Evolutionary conservation across 495 filamentous ascomycete species (phyloP).

Genomic region (Halenospora varia): DNA sequence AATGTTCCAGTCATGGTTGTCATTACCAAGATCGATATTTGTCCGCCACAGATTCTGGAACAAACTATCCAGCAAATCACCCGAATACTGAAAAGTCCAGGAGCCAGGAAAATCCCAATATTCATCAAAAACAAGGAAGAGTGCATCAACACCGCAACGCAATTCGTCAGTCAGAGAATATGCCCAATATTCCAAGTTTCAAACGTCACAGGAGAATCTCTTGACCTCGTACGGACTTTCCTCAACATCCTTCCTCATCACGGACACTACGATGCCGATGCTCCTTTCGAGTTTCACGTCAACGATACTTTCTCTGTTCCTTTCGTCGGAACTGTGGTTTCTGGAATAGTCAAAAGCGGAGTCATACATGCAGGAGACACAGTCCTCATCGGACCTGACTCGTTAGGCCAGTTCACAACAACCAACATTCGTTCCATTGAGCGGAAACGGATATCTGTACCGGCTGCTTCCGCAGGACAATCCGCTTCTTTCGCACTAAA

Average conservation of each 20-base stretch:
- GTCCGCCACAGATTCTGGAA: conserved; percentile 90
- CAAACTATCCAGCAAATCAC: conserved; percentile 91
- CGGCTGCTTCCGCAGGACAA: conserved; percentile 86
- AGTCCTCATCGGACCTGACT: conserved; percentile 88
- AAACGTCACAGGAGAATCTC: conserved; percentile 75
- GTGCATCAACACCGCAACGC: conserved; percentile 90
- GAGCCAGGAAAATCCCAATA: conserved; percentile 94
- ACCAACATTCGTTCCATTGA: conserved; percentile 93
- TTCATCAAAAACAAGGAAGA: conserved; percentile 90
- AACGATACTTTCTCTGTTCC: conserved; percentile 99
- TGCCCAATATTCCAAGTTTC: conserved; percentile 98
- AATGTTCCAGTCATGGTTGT: conserved; percentile 99
- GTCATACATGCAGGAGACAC: conserved; percentile 88
- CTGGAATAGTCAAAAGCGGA: conserved; percentile 83
- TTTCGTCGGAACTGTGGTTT: conserved; percentile 94
- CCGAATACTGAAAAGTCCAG: conserved; percentile 88
- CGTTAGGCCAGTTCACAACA: conserved; percentile 83
- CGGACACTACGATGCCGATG: conserved; percentile 84
- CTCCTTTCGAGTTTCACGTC: conserved; percentile 90
- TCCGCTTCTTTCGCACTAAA: conserved; percentile 89
- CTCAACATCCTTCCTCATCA: conserved; percentile 95
- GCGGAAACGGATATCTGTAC: conserved; percentile 87
- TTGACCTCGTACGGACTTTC: conserved; percentile 73
- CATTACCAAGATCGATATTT: conserved; percentile 98
- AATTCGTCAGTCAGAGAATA: conserved; percentile 93